Conservation (phyloP, 1,284 basidiomycete species). For the Tilletiopsis washingtonensis region DNA sequence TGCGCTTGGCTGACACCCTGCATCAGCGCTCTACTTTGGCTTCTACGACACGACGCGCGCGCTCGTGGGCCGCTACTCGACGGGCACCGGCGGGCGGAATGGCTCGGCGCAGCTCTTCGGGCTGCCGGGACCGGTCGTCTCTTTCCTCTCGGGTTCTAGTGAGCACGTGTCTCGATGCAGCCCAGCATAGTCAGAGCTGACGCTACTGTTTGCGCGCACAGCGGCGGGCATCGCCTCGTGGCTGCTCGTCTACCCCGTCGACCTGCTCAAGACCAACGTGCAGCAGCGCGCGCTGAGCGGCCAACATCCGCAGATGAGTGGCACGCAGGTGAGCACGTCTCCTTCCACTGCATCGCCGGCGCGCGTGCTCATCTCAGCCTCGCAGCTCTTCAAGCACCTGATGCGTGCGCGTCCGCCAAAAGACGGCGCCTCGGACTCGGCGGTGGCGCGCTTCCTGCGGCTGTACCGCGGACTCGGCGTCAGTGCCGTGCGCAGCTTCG, state of each 20-base stretch:
- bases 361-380: no score
- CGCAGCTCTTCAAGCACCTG: conserved; percentile 66
- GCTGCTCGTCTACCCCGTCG: conserved; percentile 45
- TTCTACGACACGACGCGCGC: conserved; percentile 41
- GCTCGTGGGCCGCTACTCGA: conserved; percentile 22
- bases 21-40: conserved; percentile 43
- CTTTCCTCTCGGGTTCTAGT: conserved; percentile 43
- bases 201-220: no score
- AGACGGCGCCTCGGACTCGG: conserved; percentile 49
- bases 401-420: conserved; percentile 68
- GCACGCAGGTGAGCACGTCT: no score
- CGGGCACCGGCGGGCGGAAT: conserved; percentile 9
- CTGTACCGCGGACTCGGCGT: conserved; percentile 44
- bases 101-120: conserved; percentile 18
- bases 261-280: conserved; percentile 82
- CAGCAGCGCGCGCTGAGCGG: conserved; percentile 79
- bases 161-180: no score
- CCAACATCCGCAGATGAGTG: conserved; percentile 58
- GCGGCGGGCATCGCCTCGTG: conserved; percentile 40
- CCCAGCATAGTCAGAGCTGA: no score
- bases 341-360: no score
- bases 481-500: conserved; percentile 39
- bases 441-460: conserved; percentile 49
- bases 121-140: conserved; percentile 36
- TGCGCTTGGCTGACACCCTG: no score